These are phyloP conservation scores for Pseudogymnoascus sp. DNA, from an alignment of 2,329 filamentous ascomycete species.

Conservation along the genomic window DNA sequence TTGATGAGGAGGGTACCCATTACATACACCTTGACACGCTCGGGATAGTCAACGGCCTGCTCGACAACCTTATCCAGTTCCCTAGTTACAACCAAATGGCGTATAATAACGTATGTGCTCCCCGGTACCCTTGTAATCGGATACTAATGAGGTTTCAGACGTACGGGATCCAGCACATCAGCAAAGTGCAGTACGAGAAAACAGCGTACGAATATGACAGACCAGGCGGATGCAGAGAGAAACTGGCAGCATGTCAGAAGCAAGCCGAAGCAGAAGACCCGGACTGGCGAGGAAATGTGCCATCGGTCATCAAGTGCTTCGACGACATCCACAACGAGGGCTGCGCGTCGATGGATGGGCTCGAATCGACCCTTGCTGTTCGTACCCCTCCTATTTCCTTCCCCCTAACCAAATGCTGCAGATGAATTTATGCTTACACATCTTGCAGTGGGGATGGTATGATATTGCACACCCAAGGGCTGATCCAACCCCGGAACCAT, in stretches of 20 bases:
- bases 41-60: slow-evolving; percentile 60
- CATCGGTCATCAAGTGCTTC: slow-evolving; percentile 42
- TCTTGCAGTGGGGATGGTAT: slow-evolving; percentile 15
- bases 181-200: not conserved
- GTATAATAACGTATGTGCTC: slow-evolving; percentile 38
- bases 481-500: not conserved
- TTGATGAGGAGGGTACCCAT: slow-evolving; percentile 40
- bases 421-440: slow-evolving; percentile 17
- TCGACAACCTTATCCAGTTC: slow-evolving; percentile 52
- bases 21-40: slow-evolving; percentile 52
- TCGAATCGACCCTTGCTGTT: not conserved
- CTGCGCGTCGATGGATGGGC: slow-evolving; percentile 9
- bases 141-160: not conserved
- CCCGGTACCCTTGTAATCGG: not conserved
- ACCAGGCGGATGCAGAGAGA: slow-evolving; percentile 41
- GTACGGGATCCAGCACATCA: not conserved
- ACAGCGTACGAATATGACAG: slow-evolving; percentile 34
- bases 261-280: not conserved
- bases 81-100: slow-evolving; percentile 16
- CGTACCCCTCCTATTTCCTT: slow-evolving; percentile 39
- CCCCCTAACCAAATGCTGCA: slow-evolving; percentile 41
- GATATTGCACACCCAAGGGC: slow-evolving; percentile 26
- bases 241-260: slow-evolving; percentile 37
- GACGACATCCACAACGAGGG: slow-evolving; percentile 45
- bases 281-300: not conserved